A percentile compares a stretch with the other conserved stretches of the same genome.
Conservation (phyloP, 2,329 filamentous ascomycete species). For the Fusarium pseudocircinatum region DNA sequence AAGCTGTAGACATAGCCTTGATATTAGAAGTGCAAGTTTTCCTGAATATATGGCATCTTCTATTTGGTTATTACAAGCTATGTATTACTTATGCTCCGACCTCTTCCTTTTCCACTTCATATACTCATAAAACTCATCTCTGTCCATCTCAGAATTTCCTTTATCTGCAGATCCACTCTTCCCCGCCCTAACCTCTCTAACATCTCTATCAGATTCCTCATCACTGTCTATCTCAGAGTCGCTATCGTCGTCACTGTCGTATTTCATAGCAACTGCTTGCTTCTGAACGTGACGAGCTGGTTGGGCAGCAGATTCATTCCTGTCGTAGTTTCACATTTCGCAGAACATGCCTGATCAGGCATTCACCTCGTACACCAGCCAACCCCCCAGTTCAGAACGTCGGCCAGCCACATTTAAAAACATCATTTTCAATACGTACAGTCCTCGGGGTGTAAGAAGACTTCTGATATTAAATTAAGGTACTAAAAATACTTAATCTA, state of each 20-base stretch:
- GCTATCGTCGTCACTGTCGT: not conserved
- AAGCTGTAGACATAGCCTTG: not conserved
- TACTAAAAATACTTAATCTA: too few species aligned
- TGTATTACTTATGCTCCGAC: not conserved
- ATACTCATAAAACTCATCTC: not conserved
- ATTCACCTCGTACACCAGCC: too few species aligned
- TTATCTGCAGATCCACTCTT: not conserved
- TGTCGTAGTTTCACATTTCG: not conserved
- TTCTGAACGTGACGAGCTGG: not conserved
- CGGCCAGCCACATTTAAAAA: too few species aligned
- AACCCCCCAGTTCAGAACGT: too few species aligned
- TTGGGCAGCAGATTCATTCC: not conserved
- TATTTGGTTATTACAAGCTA: not conserved
- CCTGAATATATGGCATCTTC: not conserved
- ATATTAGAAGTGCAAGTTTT: fast-evolving
- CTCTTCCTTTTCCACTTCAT: not conserved
- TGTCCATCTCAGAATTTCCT: not conserved
- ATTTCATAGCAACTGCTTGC: not conserved
- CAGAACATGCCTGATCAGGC: too few species aligned
- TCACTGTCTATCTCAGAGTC: not conserved
- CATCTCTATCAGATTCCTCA: not conserved
- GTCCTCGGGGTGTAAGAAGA: too few species aligned
- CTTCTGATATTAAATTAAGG: too few species aligned
- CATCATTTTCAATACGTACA: too few species aligned
- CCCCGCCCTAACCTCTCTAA: not conserved